Conservation (phyloP, 2,329 filamentous ascomycete genomes). For the Aspergillus sp. region DNA sequence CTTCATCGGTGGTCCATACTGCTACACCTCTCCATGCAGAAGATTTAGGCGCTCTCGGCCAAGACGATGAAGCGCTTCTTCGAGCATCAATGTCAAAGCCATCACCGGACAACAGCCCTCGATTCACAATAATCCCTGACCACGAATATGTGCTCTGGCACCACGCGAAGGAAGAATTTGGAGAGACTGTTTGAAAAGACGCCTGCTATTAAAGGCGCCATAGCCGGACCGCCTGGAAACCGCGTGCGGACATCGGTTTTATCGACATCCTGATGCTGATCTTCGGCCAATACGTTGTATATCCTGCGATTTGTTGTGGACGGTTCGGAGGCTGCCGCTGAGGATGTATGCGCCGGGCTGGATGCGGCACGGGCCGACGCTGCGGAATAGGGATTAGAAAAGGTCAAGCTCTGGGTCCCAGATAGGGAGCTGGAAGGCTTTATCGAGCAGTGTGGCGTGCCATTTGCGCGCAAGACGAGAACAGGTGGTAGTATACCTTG, state of each 20-base stretch:
- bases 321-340: background rate
- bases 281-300: background rate
- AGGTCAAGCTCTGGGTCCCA: slow-evolving; percentile 24
- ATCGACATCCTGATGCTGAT: slow-evolving; percentile 11
- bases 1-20: background rate
- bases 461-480: slow-evolving; percentile 1
- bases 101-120: background rate
- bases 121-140: slow-evolving; percentile 21
- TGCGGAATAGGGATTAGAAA: slow-evolving; percentile 19
- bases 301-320: slow-evolving; percentile 6
- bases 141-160: slow-evolving; percentile 26
- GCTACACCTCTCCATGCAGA: background rate
- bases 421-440: slow-evolving; percentile 3
- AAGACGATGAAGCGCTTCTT: background rate
- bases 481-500: slow-evolving; percentile 16
- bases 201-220: slow-evolving; percentile 21
- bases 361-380: slow-evolving; percentile 23
- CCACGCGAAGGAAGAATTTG: slow-evolving; percentile 23
- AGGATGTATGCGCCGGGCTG: slow-evolving; percentile 10
- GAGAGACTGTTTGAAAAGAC: slow-evolving; percentile 14
- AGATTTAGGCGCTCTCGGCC: background rate
- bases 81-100: background rate
- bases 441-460: background rate
- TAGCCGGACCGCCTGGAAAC: slow-evolving; percentile 17
- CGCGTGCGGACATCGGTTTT: slow-evolving; percentile 26